Conservation (phyloP, 1,139 yeast genomes). For the Pichia cactophila region DNA sequence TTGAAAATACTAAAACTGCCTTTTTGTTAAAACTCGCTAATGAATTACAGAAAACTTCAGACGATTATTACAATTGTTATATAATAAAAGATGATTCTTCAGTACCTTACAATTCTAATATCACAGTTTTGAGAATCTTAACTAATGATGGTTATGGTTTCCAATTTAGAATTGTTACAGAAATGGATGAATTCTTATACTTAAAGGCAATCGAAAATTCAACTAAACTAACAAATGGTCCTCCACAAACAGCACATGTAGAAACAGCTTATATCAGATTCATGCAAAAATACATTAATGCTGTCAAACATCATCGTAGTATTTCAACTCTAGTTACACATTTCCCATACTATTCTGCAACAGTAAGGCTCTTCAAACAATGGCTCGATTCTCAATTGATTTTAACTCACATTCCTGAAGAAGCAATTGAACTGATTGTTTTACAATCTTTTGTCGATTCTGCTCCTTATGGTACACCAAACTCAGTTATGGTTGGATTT, state of each 20-base stretch:
- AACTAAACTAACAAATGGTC: slow-evolving; percentile 23
- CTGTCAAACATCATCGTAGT: slow-evolving; percentile 77
- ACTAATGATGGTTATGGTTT: slow-evolving; percentile 89
- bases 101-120: slow-evolving; percentile 52
- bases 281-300: slow-evolving; percentile 58
- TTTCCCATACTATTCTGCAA: slow-evolving; percentile 68
- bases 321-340: slow-evolving; percentile 64
- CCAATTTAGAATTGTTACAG: slow-evolving; percentile 64
- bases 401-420: slow-evolving; percentile 64
- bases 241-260: slow-evolving; percentile 49
- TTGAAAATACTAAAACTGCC: slow-evolving; percentile 87
- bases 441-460: slow-evolving; percentile 82
- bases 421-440: slow-evolving; percentile 73
- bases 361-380: slow-evolving; percentile 74
- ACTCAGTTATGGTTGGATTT: slow-evolving; percentile 74
- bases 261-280: slow-evolving; percentile 61
- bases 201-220: slow-evolving; percentile 61
- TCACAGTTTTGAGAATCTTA: slow-evolving; percentile 54
- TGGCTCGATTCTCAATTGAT: slow-evolving; percentile 77
- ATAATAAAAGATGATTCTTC: slow-evolving; percentile 53
- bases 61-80: slow-evolving; percentile 41
- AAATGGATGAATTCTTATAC: slow-evolving; percentile 71
- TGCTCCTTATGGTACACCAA: slow-evolving; percentile 73
- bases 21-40: slow-evolving; percentile 62
- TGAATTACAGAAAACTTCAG: slow-evolving; percentile 42